Evolutionary conservation across 2,329 filamentous ascomycete genomes (phyloP), one percentile per base, ranked within the genome.

Genomic region (Aspergillus vadensis): DNA sequence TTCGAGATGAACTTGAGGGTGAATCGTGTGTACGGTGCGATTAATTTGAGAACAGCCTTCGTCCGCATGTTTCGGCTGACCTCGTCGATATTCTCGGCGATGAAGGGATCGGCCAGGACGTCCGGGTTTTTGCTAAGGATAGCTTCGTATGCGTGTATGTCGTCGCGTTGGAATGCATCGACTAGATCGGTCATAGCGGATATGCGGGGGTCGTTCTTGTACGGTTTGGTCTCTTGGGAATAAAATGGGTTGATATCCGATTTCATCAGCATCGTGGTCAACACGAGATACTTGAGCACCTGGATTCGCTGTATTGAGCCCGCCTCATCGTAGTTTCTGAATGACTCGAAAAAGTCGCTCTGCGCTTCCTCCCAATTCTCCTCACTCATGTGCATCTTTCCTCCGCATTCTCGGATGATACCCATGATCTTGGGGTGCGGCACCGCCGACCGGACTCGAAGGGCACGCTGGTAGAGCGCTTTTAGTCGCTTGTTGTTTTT

Each of bases 371-470:
- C 92, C 95, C 95, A 99, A 76, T 98, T 98, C 80, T 98, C 95
- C 82, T 99, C 95, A 76, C 91, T 95, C 95, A 99, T 98, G 81
- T 98, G 93, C 95, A 99, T 99, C 83, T 99, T 99, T 69, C 95
- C 95, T 71, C 95, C 95, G 75, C 95, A 99, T 80, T 99, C 95
- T 57, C 94, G 90, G 73, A 99, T 99, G 75, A 99, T 94, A 55
- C 95, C 95, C 92, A 98, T 97, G 75, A 99, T 97, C 80, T 97
- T 96, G 61, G 95, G 95, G 79, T 99, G 95, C 41, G 95, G 94
- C 12, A 99, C 95, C 0, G 95, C 95, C n/a, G 95, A 98, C 63
- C 92, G 89, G 57, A 99, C 94, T 66, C 90, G 90, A 53, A 99
- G 85, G 5, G 95, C 95, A 63, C 91, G 89, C 75, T 97, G 90